Evolutionary conservation across 768 basidiomycete genomes (phyloP).

Genomic region (Suillus sp.): DNA sequence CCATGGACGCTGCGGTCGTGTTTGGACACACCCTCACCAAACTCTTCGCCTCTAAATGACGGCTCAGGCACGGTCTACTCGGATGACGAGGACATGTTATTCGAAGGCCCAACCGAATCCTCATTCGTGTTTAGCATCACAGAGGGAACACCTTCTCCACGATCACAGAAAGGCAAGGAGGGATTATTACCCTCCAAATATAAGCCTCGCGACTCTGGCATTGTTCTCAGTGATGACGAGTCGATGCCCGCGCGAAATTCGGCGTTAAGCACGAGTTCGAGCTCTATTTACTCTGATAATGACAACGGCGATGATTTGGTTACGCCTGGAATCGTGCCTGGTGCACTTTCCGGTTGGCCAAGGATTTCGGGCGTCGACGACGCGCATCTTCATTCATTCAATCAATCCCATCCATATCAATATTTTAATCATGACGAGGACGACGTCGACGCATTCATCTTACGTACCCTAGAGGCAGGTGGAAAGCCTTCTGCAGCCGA

Average conservation of each 20-base stretch:
- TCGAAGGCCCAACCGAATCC: slow-evolving; percentile 47
- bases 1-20: slow-evolving; percentile 41
- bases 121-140: slow-evolving; percentile 62
- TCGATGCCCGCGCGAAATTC: slow-evolving; percentile 58
- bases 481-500: slow-evolving; percentile 47
- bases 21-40: slow-evolving; percentile 46
- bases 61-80: slow-evolving; percentile 31
- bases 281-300: slow-evolving; percentile 56
- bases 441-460: slow-evolving; percentile 71
- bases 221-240: slow-evolving; percentile 65
- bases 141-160: slow-evolving; percentile 58
- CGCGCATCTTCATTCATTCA: slow-evolving; percentile 18
- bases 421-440: slow-evolving; percentile 31
- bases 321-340: slow-evolving; percentile 64
- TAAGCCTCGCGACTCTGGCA: slow-evolving; percentile 68
- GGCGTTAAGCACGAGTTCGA: slow-evolving; percentile 48
- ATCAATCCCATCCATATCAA: slow-evolving; percentile 11
- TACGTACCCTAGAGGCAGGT: slow-evolving; percentile 63
- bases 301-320: slow-evolving; percentile 61
- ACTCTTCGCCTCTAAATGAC: slow-evolving; percentile 47
- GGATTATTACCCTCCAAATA: slow-evolving; percentile 62
- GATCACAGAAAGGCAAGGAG: slow-evolving; percentile 36
- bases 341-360: slow-evolving; percentile 65
- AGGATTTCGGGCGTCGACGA: slow-evolving; percentile 46
- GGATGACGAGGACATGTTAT: slow-evolving; percentile 61